Base-by-base conservation (phyloP, 805 yeast genomes). In the Lipomyces yamanashiensis region DNA sequence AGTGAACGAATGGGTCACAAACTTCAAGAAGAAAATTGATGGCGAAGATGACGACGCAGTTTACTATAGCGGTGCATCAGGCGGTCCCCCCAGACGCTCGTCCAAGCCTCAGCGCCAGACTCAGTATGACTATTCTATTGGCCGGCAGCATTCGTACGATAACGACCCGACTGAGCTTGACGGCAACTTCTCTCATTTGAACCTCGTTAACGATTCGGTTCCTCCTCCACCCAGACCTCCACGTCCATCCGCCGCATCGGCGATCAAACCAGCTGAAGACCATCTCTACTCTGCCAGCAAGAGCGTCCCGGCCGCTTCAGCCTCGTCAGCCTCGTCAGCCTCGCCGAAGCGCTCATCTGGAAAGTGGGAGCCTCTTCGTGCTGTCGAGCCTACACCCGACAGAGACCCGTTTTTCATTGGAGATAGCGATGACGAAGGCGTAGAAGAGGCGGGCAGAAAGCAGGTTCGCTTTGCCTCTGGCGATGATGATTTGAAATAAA, bases 1-100 rank as follows among this genome's bases (percentile, higher is more conserved):
- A 60, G 84, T 92, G 63, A 87, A 88, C 66, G 83, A 86, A 15
- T 92, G 97, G 96, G 85, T 90, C 54, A 84, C 84, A 64, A 89
- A 86, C 15, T 72, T 90, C 62, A 82, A 87, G 39, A 85, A 85
- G 78, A 83, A 80, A 71, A 66, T 74, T 9, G 82, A 81, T 13
- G 80, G 83, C 48, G 76, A 74, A 36, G 64, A 57, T 40, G 68
- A 63, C 12, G 66, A 41, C 17, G 44, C 61, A 13, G 59, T 48
- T n/a, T 58, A 62, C 59, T 57, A 58, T 43, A 23, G 43, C 37
- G 55, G 52, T 13, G 19, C 47, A 17, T 33, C 63, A 6, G 15
- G 43, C 43, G 58, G 55, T 13, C 41, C 58, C 8, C 21, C 51
- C 21, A 9, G 47, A 17, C 23, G 34, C n/a, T 23, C 37, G 17